Percentiles rank a stretch among this genome's conserved stretches.
phyloP scores from a whole-genome alignment of 176 grass and related monocot genomes.

The Oryza coarctata region DNA sequence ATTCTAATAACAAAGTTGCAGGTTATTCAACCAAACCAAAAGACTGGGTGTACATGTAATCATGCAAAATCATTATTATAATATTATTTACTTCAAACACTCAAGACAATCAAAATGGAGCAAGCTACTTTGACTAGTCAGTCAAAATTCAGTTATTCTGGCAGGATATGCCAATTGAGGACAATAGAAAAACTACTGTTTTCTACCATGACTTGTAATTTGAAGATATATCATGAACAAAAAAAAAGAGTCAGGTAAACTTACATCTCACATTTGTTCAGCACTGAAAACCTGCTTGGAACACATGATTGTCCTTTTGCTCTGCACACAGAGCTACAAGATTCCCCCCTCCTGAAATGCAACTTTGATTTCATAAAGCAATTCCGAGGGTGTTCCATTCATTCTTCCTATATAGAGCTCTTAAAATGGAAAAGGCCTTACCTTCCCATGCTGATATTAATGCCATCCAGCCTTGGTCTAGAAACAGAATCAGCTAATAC shows the following conservation, averaged over 20 bases:
- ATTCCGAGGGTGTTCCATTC: slow-evolving; percentile 10
- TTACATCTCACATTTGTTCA: slow-evolving; percentile 94
- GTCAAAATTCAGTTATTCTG: not conserved
- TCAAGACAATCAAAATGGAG: not conserved
- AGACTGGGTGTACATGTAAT: not conserved
- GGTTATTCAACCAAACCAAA: slow-evolving; percentile 3
- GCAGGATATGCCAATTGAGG: not conserved
- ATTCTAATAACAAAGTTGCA: not conserved
- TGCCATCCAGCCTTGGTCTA: slow-evolving; percentile 66
- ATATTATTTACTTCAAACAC: not conserved
- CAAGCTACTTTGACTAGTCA: not conserved
- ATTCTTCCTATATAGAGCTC: slow-evolving; percentile 1
- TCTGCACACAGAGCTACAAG: slow-evolving; percentile 70
- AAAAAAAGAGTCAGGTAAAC: slow-evolving; percentile 29
- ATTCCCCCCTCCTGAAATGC: slow-evolving; percentile 68
- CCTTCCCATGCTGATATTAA: slow-evolving; percentile 82
- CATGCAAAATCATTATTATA: not conserved
- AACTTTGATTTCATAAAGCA: slow-evolving; percentile 29
- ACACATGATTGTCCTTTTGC: slow-evolving; percentile 80
- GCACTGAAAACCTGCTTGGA: slow-evolving; percentile 60
- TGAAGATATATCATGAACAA: not conserved
- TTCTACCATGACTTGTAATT: not conserved
- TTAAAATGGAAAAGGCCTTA: slow-evolving; percentile 24
- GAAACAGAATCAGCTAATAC: slow-evolving; percentile 53
- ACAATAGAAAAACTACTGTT: not conserved